Base-by-base conservation (phyloP, 2,329 filamentous ascomycete genomes). In the Tolypocladium nubicola region DNA sequence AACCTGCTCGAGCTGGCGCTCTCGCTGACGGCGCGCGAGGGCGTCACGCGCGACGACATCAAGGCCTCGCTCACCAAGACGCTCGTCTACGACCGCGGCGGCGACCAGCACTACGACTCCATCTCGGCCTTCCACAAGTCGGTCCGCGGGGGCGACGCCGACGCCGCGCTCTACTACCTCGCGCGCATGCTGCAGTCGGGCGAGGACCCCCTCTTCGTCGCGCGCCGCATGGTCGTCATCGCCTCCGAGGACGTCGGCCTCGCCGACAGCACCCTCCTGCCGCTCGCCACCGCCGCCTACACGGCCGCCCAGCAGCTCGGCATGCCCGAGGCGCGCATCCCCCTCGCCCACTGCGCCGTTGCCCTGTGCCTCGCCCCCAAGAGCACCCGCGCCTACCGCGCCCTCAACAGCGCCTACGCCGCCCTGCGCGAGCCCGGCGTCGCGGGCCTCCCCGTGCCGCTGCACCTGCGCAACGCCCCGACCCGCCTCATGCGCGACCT, bases 101-200 rank as follows among this genome's bases (percentile, higher is more conserved):
- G 94, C 55, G 94, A 99, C 72, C 90, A 96, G 70, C 94, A 97
- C 74, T 99, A 97, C 75, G 93, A 99, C 69, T 94, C 89, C 56
- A 97, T 99, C 66, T 96, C 90, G 1, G 94, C 94, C 37, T 94
- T 97, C 65, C 94, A 97, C 79, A 99, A 99, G 67, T 91, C 91
- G 2, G 86, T 97, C 11, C 88, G 94, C 52, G 94, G 94, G 45
- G 88, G 85, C 57, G 87, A 97, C 66, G 73, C 93, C 0, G 89
- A 97, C 70, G 94, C 93, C 0, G 82, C 93, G 0, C 80, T 99
- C 1, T 99, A 97, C 75, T 99, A 97, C 70, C 83, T 99, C 1
- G 90, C 89, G 0, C 87, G 94, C 40, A 99, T 99, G 94, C 83
- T 99, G 6, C 88, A 96, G 66, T 94, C 89, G 0, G 93, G 93